Percentiles rank a stretch among this genome's conserved stretches.
Conservation (phyloP, 805 yeast genomes). For the Cyberlindnera mycetangii region DNA sequence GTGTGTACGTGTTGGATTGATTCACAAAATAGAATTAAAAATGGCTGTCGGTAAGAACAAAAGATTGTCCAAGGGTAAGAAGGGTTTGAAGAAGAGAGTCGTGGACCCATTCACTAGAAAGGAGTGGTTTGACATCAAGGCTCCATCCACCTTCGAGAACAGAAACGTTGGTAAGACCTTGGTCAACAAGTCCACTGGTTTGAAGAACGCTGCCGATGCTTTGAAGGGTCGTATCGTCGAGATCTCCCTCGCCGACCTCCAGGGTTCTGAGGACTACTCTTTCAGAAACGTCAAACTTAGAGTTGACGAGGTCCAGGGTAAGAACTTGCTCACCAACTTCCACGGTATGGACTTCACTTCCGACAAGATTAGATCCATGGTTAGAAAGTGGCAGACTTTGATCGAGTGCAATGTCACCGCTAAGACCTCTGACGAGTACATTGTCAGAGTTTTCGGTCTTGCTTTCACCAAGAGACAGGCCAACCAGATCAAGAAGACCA, state of each 20-base stretch:
- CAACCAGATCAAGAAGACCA: slow-evolving; percentile 95
- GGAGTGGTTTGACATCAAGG: slow-evolving; percentile 98
- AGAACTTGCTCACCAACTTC: slow-evolving; percentile 98
- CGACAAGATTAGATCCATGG: slow-evolving; percentile 95
- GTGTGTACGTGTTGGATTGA: not conserved
- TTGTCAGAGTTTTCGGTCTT: slow-evolving; percentile 92
- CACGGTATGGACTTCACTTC: slow-evolving; percentile 98
- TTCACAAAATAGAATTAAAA: slow-evolving; percentile 8
- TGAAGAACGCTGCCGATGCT: slow-evolving; percentile 96
- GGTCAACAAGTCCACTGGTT: slow-evolving; percentile 98
- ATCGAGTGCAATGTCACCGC: slow-evolving; percentile 98
- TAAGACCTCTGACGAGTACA: slow-evolving; percentile 97
- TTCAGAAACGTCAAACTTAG: slow-evolving; percentile 96
- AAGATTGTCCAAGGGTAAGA: slow-evolving; percentile 81
- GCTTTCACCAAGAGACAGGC: slow-evolving; percentile 98
- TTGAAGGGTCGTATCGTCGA: slow-evolving; percentile 97
- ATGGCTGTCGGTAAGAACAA: slow-evolving; percentile 87
- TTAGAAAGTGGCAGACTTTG: slow-evolving; percentile 98
- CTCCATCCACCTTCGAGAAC: slow-evolving; percentile 98
- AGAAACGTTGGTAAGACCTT: slow-evolving; percentile 98
- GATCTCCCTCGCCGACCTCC: slow-evolving; percentile 94
- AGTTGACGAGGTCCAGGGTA: slow-evolving; percentile 99
- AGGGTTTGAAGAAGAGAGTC: slow-evolving; percentile 98
- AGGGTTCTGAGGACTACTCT: slow-evolving; percentile 98
- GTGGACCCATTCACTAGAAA: slow-evolving; percentile 99